Percentiles rank a stretch among this genome's conserved stretches.
Evolutionary conservation across 2,329 filamentous ascomycete species (phyloP).

Genomic region (Sclerotinia borealis): DNA sequence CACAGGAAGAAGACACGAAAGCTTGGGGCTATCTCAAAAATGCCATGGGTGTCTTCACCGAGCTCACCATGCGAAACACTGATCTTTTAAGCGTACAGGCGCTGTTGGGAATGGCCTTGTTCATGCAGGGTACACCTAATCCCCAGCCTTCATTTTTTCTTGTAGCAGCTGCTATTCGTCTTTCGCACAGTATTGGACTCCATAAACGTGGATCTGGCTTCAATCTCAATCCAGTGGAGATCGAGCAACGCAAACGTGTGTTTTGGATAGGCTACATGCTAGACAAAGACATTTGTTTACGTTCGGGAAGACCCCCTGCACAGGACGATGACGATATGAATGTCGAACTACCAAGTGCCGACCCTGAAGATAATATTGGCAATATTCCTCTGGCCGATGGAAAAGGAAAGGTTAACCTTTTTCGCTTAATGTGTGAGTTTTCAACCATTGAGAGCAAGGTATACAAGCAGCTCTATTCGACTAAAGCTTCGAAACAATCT

Average conservation of each 20-base stretch:
- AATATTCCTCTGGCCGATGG: slow-evolving; percentile 88
- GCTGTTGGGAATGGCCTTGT: slow-evolving; percentile 85
- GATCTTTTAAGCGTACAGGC: slow-evolving; percentile 94
- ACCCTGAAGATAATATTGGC: slow-evolving; percentile 86
- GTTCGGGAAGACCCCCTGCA: slow-evolving; percentile 64
- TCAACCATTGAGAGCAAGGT: slow-evolving; percentile 88
- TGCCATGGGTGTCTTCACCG: slow-evolving; percentile 85
- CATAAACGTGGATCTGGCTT: slow-evolving; percentile 92
- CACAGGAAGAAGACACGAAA: slow-evolving; percentile 86
- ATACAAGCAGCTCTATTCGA: slow-evolving; percentile 88
- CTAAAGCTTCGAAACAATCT: slow-evolving; percentile 83
- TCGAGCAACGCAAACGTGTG: slow-evolving; percentile 78
- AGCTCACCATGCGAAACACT: slow-evolving; percentile 92
- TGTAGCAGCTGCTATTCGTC: slow-evolving; percentile 80
- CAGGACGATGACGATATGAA: slow-evolving; percentile 87
- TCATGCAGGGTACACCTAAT: slow-evolving; percentile 93
- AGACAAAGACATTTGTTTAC: slow-evolving; percentile 67
- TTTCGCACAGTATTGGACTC: slow-evolving; percentile 89
- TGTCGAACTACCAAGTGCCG: slow-evolving; percentile 85
- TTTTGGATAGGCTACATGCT: slow-evolving; percentile 74
- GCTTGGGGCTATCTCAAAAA: slow-evolving; percentile 97
- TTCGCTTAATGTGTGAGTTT: slow-evolving; percentile 87
- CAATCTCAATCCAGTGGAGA: slow-evolving; percentile 87
- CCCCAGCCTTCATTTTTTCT: slow-evolving; percentile 91
- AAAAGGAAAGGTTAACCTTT: slow-evolving; percentile 90